Evolutionary conservation across 139 green algal genomes (phyloP).

Genomic region (Haematococcus sp.): DNA sequence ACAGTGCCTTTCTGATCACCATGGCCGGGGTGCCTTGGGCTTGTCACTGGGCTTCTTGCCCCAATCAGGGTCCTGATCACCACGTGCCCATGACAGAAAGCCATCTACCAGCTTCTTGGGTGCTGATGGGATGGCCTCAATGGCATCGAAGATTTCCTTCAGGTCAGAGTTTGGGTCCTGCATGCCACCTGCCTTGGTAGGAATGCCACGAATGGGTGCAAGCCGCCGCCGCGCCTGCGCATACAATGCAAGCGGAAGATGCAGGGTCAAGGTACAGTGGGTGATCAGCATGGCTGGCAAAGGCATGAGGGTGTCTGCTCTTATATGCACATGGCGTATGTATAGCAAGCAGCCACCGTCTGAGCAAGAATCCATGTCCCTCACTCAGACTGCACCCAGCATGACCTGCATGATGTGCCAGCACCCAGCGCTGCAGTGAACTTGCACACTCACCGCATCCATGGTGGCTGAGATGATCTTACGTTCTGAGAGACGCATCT

Average conservation of each 20-base stretch:
- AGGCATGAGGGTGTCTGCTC: no score
- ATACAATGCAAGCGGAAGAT: neutral
- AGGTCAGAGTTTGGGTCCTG: conserved; percentile 92
- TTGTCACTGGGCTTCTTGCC: conserved; percentile 18
- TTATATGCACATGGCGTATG: no score
- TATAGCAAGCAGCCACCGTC: no score
- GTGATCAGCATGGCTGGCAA: no score
- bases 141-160: conserved; percentile 86
- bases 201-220: conserved; percentile 94
- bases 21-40: conserved; percentile 9
- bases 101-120: conserved; percentile 63
- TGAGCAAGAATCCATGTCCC: no score
- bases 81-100: conserved; percentile 62
- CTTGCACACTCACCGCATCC: conserved; percentile 30
- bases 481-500: conserved; percentile 66
- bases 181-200: conserved; percentile 85
- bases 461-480: conserved; percentile 36
- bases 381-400: no score
- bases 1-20: no score
- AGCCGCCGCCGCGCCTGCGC: conserved; percentile 63
- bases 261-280: no score
- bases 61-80: conserved; percentile 44
- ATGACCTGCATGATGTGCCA: no score
- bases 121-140: conserved; percentile 75
- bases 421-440: no score